These are phyloP conservation scores for Amaranthus hypochondriacus DNA, from an alignment of 148 eudicot genomes.

Conservation along the genomic window DNA sequence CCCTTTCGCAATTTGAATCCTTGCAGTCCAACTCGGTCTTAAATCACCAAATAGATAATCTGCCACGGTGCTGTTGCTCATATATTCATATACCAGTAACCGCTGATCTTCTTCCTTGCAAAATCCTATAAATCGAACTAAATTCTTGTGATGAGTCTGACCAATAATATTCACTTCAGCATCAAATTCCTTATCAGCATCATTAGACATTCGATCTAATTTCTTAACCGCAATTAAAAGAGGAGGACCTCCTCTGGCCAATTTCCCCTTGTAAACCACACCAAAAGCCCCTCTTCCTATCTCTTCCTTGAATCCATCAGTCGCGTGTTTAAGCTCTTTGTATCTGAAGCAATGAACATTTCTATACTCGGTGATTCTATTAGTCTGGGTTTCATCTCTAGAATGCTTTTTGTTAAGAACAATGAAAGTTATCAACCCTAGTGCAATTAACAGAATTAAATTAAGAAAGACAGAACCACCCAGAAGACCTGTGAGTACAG, in stretches of 20 bases:
- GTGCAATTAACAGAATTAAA: slow-evolving; percentile 8
- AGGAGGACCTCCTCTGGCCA: not conserved
- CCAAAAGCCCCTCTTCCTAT: slow-evolving; percentile 23
- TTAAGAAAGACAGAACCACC: slow-evolving; percentile 29
- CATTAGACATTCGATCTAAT: slow-evolving; percentile 17
- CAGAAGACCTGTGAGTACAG: slow-evolving; percentile 15
- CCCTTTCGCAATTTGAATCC: slow-evolving; percentile 30
- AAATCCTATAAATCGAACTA: slow-evolving; percentile 43
- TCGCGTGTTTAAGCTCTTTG: slow-evolving; percentile 38
- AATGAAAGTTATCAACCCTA: slow-evolving; percentile 14
- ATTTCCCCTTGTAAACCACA: slow-evolving; percentile 45
- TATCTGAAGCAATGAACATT: slow-evolving; percentile 29
- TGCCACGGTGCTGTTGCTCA: slow-evolving; percentile 47
- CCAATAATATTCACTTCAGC: slow-evolving; percentile 41
- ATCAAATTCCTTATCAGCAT: slow-evolving; percentile 47
- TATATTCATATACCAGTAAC: slow-evolving; percentile 38
- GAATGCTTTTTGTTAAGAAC: not conserved
- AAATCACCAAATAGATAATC: slow-evolving; percentile 31
- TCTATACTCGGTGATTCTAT: not conserved
- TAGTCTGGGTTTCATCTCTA: not conserved
- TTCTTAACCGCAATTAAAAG: slow-evolving; percentile 12
- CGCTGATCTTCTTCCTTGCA: slow-evolving; percentile 45
- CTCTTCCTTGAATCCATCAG: slow-evolving; percentile 43
- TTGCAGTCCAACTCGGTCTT: slow-evolving; percentile 37
- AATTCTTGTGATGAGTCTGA: slow-evolving; percentile 42